Conservation (phyloP, 768 basidiomycete species). For the Auricularia sp. region DNA sequence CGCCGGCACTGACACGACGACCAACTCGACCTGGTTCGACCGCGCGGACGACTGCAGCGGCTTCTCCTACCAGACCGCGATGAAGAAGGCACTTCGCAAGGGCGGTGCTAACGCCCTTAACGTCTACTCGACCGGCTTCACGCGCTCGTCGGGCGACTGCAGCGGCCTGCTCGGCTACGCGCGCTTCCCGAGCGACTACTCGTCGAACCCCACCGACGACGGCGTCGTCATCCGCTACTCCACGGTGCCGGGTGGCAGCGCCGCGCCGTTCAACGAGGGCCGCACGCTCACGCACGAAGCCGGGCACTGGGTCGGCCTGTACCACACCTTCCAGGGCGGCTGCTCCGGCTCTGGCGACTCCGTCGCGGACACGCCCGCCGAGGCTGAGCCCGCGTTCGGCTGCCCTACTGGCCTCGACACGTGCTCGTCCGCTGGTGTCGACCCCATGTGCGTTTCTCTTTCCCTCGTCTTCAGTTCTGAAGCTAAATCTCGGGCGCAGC, state of each 20-base stretch:
- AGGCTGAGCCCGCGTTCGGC: slow-evolving; percentile 20
- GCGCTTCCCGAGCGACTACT: slow-evolving; percentile 39
- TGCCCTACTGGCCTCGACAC: slow-evolving; percentile 26
- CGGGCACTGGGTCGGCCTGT: slow-evolving; percentile 53
- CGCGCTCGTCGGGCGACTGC: slow-evolving; percentile 28
- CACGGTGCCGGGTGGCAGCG: slow-evolving; percentile 30
- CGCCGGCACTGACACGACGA: slow-evolving; percentile 31
- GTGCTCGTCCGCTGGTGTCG: slow-evolving; percentile 17
- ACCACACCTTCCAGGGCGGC: slow-evolving; percentile 37
- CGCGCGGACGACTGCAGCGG: slow-evolving; percentile 23
- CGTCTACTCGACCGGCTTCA: slow-evolving; percentile 27
- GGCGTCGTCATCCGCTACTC: slow-evolving; percentile 31
- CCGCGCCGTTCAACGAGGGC: slow-evolving; percentile 29
- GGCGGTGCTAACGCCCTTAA: slow-evolving; percentile 35
- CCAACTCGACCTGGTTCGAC: slow-evolving; percentile 40
- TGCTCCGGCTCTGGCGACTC: slow-evolving; percentile 25
- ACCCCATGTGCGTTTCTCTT: slow-evolving; percentile 4
- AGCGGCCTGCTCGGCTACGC: slow-evolving; percentile 42
- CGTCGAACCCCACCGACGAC: slow-evolving; percentile 33
- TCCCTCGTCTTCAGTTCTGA: too few relatives aligned
- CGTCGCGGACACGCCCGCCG: slow-evolving; percentile 23
- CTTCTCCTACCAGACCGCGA: slow-evolving; percentile 27
- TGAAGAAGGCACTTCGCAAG: slow-evolving; percentile 37
- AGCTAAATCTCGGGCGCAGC: slow-evolving; percentile 18
- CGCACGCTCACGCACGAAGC: slow-evolving; percentile 43